Evolutionary conservation across 208 protist species (phyloP), one percentile per base, ranked within the genome.

Genomic region (Herpetomonas tarakana): DNA sequence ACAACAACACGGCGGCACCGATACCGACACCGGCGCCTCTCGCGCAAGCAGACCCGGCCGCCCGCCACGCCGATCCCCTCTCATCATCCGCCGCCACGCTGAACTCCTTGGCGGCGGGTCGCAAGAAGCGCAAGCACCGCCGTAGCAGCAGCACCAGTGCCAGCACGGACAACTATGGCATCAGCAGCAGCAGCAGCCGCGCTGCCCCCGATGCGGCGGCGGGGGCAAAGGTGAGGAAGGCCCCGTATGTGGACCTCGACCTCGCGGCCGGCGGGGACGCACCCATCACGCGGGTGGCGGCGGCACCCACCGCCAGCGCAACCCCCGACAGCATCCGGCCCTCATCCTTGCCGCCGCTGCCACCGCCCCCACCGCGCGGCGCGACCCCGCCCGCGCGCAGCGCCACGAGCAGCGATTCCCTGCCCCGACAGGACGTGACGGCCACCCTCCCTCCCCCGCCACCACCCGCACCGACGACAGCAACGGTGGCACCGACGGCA

Each of bases 271-370:
- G 25, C 14, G 57, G 44, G 38, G 24, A 50, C 38, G 49, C 7
- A 38, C 18, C 22, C 35, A 56, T 0, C 55, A 44, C 35, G 39
- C 21, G n/a, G 41, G 27, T 51, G 22, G 51, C 65, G 16, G 7
- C 65, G 25, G 19, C 57, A 16, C 52, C 46, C 18, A 44, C 25
- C 28, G 52, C 21, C 29, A n/a, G 14, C 3, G 58, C 26, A 44
- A 30, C 44, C 46, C 24, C 28, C 45, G 45, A 50, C 45, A 47
- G 29, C 44, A 25, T 44, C 39, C 38, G 19, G 9, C 3, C 19
- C 28, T 65, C 35, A 1, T 54, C 50, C 1, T 28, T 58, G 39
- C 64, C 64, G n/a, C 70, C 59, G 65, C 65, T 62, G 49, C 61
- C 60, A 2, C 59, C 63, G 14, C 70, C 71, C 25, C 63, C 50